phyloP scores from a whole-genome alignment of 1,139 yeast genomes.

The Suzukiozyma palmioleophila region DNA sequence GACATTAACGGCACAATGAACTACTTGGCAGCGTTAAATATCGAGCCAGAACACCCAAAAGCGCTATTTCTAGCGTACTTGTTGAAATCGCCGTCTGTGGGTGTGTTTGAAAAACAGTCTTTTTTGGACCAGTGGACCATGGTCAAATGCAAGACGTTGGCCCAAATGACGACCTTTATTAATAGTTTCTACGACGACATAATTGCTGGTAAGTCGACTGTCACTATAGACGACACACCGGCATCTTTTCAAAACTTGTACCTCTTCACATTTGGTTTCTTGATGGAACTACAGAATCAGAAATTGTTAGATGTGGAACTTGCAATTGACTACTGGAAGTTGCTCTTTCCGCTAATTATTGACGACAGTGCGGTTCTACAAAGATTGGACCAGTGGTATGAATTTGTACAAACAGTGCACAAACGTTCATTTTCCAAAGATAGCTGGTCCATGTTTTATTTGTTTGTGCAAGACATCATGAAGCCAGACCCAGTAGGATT shows the following conservation, averaged over 20 bases:
- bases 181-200: slow-evolving; percentile 31
- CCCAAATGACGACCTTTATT: slow-evolving; percentile 48
- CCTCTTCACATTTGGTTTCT: slow-evolving; percentile 64
- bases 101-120: slow-evolving; percentile 45
- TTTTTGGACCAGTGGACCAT: slow-evolving; percentile 58
- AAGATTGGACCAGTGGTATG: slow-evolving; percentile 49
- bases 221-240: slow-evolving; percentile 5
- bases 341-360: slow-evolving; percentile 43
- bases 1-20: slow-evolving; percentile 75
- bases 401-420: slow-evolving; percentile 36
- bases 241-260: slow-evolving; percentile 54
- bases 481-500: slow-evolving; percentile 45
- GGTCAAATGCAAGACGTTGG: slow-evolving; percentile 28
- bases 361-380: slow-evolving; percentile 12
- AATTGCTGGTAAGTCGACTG: slow-evolving; percentile 18
- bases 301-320: slow-evolving; percentile 57
- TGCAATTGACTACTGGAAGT: slow-evolving; percentile 75
- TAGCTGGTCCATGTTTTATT: slow-evolving; percentile 79
- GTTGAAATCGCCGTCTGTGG: slow-evolving; percentile 62
- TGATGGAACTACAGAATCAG: slow-evolving; percentile 54
- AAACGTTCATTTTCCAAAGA: slow-evolving; percentile 58
- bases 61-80: slow-evolving; percentile 70
- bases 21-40: slow-evolving; percentile 61
- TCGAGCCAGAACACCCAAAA: slow-evolving; percentile 68
- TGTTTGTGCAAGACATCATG: slow-evolving; percentile 54